Evolutionary conservation across 495 filamentous ascomycete species (phyloP).

Genomic region (Pyrenopolyporus hunteri): DNA sequence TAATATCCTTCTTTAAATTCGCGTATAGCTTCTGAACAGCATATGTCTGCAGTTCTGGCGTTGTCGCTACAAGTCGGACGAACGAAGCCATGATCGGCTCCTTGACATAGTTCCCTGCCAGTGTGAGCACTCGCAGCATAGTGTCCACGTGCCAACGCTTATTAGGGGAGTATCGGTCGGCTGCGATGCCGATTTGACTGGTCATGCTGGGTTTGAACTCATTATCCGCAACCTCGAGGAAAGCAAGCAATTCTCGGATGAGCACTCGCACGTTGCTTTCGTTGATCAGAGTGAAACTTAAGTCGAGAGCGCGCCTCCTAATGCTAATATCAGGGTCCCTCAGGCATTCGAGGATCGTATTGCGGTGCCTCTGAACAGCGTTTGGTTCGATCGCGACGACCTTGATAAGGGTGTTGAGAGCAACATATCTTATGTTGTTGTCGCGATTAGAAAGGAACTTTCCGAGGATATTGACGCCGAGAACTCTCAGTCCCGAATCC

Average conservation of each 20-base stretch:
- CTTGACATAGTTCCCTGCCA: constrained; percentile 96
- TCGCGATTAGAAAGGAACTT: constrained; percentile 98
- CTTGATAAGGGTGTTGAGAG: constrained; percentile 95
- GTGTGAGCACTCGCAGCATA: constrained; percentile 89
- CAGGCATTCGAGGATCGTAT: constrained; percentile 95
- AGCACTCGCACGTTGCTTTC: constrained; percentile 93
- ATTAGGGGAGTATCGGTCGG: constrained; percentile 92
- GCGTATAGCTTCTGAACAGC: constrained; percentile 93
- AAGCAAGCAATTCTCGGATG: constrained; percentile 88
- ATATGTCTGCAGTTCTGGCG: constrained; percentile 93
- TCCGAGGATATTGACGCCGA: constrained; percentile 97
- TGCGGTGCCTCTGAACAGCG: constrained; percentile 94
- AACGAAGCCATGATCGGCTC: constrained; percentile 98
- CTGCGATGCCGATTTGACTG: constrained; percentile 93
- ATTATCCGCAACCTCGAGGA: constrained; percentile 94
- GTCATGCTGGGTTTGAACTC: constrained; percentile 99
- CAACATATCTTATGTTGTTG: constrained; percentile 99
- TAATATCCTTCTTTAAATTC: constrained; percentile 91
- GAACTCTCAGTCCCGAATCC: constrained; percentile 87
- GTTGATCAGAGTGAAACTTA: constrained; percentile 98
- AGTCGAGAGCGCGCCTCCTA: constrained; percentile 87
- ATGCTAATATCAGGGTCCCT: constrained; percentile 99
- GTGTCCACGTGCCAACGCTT: constrained; percentile 99
- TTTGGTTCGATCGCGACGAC: constrained; percentile 98
- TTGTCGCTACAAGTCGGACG: constrained; percentile 92